A percentile compares a stretch with the other conserved stretches of the same genome.
These are phyloP conservation scores for Lycium barbarum DNA, from an alignment of 257 asterid species.

Conservation along the genomic window DNA sequence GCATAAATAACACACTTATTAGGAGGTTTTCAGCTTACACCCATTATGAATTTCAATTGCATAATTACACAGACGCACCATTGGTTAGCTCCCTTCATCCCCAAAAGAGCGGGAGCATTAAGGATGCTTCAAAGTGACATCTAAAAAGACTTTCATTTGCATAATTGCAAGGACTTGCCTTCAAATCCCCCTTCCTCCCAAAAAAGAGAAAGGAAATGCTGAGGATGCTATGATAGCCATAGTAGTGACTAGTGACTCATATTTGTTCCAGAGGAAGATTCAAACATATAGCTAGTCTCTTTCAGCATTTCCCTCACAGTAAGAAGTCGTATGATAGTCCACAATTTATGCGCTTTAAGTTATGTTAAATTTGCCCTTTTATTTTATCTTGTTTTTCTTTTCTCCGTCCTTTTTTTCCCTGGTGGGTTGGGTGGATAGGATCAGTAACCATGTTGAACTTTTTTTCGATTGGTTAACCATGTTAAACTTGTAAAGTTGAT, in stretches of 20 bases:
- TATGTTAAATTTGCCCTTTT: neutral
- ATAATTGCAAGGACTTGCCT: neutral
- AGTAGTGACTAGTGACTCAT: neutral
- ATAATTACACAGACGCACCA: neutral
- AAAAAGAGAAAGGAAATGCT: neutral
- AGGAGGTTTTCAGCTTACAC: neutral
- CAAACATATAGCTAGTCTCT: neutral
- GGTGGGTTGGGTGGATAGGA: neutral
- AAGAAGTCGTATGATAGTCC: neutral
- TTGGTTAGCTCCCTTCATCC: neutral
- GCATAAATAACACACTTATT: neutral
- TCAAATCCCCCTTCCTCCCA: neutral
- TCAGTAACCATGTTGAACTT: neutral
- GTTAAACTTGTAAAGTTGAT: neutral
- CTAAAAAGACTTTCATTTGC: neutral
- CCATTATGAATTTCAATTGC: conserved; percentile 1
- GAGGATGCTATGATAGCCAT: neutral
- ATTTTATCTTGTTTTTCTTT: neutral
- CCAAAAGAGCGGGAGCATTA: neutral
- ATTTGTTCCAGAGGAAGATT: neutral
- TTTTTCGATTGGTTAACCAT: neutral
- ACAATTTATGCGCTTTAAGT: neutral
- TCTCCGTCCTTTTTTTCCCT: neutral
- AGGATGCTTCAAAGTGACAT: neutral
- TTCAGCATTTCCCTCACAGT: conserved; percentile 1